Percentiles rank a stretch among this genome's conserved stretches.
Evolutionary conservation across 495 filamentous ascomycete genomes (phyloP).

Genomic region (Penicillium chermesinum): DNA sequence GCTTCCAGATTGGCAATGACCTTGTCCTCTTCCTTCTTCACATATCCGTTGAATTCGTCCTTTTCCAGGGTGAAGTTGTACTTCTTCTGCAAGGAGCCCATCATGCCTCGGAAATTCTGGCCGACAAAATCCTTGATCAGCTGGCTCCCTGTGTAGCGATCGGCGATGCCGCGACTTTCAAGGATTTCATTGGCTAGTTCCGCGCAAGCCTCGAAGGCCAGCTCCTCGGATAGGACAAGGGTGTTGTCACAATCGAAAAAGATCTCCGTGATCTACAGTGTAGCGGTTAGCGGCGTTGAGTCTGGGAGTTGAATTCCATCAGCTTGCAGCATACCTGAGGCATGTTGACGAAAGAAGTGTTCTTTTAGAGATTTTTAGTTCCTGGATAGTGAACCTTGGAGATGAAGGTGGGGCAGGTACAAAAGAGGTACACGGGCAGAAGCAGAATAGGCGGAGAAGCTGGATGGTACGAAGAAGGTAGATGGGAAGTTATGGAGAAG

Average conservation of each 20-base stretch:
- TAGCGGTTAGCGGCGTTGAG: slow-evolving; percentile 17
- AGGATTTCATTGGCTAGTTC: slow-evolving; percentile 90
- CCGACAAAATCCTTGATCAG: slow-evolving; percentile 89
- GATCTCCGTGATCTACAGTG: slow-evolving; percentile 64
- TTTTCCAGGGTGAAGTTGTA: slow-evolving; percentile 63
- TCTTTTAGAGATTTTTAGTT: slow-evolving; percentile 1
- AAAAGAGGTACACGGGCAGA: background rate
- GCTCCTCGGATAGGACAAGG: slow-evolving; percentile 83
- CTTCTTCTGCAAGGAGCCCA: slow-evolving; percentile 67
- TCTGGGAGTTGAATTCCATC: slow-evolving; percentile 1
- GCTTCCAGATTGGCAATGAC: slow-evolving; percentile 74
- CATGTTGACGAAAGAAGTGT: slow-evolving; percentile 29
- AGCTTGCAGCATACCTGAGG: slow-evolving; percentile 32
- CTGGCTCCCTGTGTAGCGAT: slow-evolving; percentile 72
- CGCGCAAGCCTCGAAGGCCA: slow-evolving; percentile 93
- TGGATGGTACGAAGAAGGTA: background rate
- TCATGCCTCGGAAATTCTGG: slow-evolving; percentile 95
- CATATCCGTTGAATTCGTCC: slow-evolving; percentile 70
- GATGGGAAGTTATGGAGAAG: background rate
- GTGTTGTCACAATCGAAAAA: slow-evolving; percentile 99
- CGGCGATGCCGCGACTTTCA: slow-evolving; percentile 54
- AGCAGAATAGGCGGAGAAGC: background rate
- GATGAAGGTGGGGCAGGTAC: background rate
- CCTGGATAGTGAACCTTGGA: background rate
- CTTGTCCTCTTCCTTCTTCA: slow-evolving; percentile 71